Evolutionary conservation across 2,329 filamentous ascomycete genomes (phyloP), one percentile per base, ranked within the genome.

Genomic region (Magnaporthiopsis rhizophila): DNA sequence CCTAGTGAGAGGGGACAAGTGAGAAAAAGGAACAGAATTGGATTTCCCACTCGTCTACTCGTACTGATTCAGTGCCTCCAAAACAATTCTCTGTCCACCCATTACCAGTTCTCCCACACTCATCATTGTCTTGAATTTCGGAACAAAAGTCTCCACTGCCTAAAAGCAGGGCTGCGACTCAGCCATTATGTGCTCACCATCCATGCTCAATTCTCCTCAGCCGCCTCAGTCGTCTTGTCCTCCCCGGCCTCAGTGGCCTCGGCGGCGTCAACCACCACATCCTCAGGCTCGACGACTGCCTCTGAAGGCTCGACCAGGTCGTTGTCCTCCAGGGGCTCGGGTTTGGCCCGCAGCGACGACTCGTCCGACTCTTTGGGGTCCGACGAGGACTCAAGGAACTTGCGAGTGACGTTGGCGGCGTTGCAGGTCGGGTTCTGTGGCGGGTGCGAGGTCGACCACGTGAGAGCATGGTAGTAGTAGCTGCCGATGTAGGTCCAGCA

Each of bases 351-450:
- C 21, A 53, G 45, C 6, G 8, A n/a, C 7, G 45, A 21, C 45
- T 53, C 21, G 7, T 53, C 45, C 18, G 45, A 53, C 21, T 53
- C 45, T 21, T 53, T 21, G n/a, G 21, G n/a, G 21, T 53, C 45
- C 21, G 21, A 24, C 45, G 45, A 53, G 18, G 45, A 2, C 26
- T 30, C 57, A 32, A 38, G 15, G 58, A 34, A 60, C 15, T 18
- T 38, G 28, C 68, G 65, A 21, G 65, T 66, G 66, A 77, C 71
- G n/a, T 69, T 68, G 57, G 75, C 73, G 3, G 70, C 60, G 65
- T 72, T 67, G 65, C 75, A 77, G 12, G 73, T 76, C 38, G 75
- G 74, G 67, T 77, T 76, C 66, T 71, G 70, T n/a, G 75, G 73
- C 18, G 67, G 63, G 3, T 67, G 65, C 9, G 64, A 58, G 12